These are phyloP conservation scores for Amphicarpaea edgeworthii DNA, from an alignment of 306 rosid species.

Conservation along the genomic window DNA sequence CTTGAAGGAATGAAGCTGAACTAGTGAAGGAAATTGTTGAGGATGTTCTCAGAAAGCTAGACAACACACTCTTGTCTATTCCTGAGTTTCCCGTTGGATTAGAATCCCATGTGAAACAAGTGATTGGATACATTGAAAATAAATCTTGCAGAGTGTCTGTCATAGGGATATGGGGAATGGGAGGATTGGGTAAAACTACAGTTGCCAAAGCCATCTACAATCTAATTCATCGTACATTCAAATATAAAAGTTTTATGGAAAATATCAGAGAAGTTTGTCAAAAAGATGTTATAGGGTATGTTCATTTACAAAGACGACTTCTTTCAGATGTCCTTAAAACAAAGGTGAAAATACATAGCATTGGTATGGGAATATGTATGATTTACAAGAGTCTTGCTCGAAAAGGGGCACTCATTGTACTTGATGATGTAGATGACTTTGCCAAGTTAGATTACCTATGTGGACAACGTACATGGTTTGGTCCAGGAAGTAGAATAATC, in stretches of 20 bases:
- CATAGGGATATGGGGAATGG: constrained; percentile 45
- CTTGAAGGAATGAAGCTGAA: neutral
- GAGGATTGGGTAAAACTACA: constrained; percentile 17
- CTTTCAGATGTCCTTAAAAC: neutral
- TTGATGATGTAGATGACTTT: constrained; percentile 19
- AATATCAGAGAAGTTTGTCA: neutral
- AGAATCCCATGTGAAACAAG: neutral
- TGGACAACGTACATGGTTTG: constrained; percentile 22
- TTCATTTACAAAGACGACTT: constrained; percentile 5
- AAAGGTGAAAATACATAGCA: neutral
- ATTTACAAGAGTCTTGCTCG: neutral
- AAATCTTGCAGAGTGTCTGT: neutral
- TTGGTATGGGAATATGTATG: neutral
- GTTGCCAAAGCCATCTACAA: constrained; percentile 11
- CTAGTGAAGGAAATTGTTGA: neutral
- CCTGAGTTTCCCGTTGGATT: constrained; percentile 23
- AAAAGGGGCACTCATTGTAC: neutral
- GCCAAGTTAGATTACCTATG: neutral
- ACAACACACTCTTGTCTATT: neutral
- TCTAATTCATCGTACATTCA: neutral
- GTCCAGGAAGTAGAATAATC: constrained; percentile 41
- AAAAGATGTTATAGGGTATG: neutral
- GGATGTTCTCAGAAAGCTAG: too few species aligned
- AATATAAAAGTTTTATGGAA: neutral
- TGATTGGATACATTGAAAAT: neutral